phyloP scores from a whole-genome alignment of 345 rosid species.

The Luvunga scandens region DNA sequence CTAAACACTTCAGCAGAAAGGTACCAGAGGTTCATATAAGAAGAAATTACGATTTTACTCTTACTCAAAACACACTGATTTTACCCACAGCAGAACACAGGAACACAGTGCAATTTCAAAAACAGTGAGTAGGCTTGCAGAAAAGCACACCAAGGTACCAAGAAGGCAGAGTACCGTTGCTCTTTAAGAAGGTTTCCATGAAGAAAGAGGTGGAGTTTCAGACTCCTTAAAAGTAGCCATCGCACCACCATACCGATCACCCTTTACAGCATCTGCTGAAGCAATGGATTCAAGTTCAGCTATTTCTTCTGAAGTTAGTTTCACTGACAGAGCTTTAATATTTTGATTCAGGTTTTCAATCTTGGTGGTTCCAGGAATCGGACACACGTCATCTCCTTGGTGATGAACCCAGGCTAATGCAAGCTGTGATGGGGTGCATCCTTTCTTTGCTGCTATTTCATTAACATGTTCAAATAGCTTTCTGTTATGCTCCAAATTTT shows the following conservation, averaged over 20 bases:
- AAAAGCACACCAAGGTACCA: background rate
- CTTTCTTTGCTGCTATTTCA: slow-evolving; percentile 46
- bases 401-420: slow-evolving; percentile 78
- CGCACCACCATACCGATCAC: slow-evolving; percentile 20
- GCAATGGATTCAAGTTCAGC: slow-evolving; percentile 30
- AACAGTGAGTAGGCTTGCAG: too few relatives aligned
- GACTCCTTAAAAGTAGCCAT: slow-evolving; percentile 25
- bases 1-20: too few relatives aligned
- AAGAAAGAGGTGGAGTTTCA: slow-evolving; percentile 55
- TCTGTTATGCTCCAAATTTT: slow-evolving; percentile 52
- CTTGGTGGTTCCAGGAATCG: slow-evolving; percentile 66
- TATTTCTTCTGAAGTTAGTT: slow-evolving; percentile 21
- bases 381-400: slow-evolving; percentile 62
- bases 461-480: slow-evolving; percentile 39
- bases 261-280: slow-evolving; percentile 16
- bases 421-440: slow-evolving; percentile 59
- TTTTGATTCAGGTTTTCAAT: slow-evolving; percentile 43
- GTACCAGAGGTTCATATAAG: too few relatives aligned
- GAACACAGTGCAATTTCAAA: too few relatives aligned
- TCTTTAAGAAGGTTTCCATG: slow-evolving; percentile 38
- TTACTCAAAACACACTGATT: too few relatives aligned
- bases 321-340: slow-evolving; percentile 22
- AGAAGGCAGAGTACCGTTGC: background rate
- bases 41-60: too few relatives aligned
- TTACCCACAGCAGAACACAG: too few relatives aligned